A percentile compares a stretch with the other conserved stretches of the same genome.
These are phyloP conservation scores for Bretziella fagacearum DNA, from an alignment of 2,329 filamentous ascomycete species.

Conservation along the genomic window DNA sequence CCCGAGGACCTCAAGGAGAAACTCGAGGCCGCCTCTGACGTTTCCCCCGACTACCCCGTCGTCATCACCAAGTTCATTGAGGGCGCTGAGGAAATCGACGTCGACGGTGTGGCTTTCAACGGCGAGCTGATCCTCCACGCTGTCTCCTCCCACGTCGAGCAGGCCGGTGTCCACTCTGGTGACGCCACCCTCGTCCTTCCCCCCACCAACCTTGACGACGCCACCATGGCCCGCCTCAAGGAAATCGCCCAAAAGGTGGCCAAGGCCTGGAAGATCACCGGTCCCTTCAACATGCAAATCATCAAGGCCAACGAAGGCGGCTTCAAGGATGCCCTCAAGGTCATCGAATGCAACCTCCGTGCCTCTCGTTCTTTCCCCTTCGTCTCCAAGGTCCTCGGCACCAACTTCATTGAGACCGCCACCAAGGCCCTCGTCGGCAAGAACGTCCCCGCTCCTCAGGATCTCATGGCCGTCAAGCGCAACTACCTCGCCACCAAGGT, in stretches of 20 bases:
- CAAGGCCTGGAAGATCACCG: constrained; percentile 91
- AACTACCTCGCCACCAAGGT: constrained; percentile 96
- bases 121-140: constrained; percentile 83
- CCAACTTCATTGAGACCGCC: constrained; percentile 91
- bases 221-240: constrained; percentile 73
- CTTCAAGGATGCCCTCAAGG: constrained; percentile 58
- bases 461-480: constrained; percentile 77
- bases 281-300: constrained; percentile 99
- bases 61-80: constrained; percentile 98
- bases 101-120: constrained; percentile 76
- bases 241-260: constrained; percentile 93
- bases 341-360: constrained; percentile 96
- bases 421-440: constrained; percentile 81
- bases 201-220: constrained; percentile 59
- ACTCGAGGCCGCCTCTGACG: constrained; percentile 72
- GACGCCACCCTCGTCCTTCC: constrained; percentile 91
- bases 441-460: constrained; percentile 65
- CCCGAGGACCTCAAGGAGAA: constrained; percentile 86
- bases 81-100: constrained; percentile 88
- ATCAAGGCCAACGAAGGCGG: constrained; percentile 78
- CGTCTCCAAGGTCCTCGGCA: constrained; percentile 88
- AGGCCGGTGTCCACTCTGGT: constrained; percentile 94
- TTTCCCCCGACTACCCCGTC: constrained; percentile 91
- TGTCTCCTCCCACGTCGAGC: constrained; percentile 88
- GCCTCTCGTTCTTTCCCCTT: constrained; percentile 97